phyloP scores from a whole-genome alignment of 129 eudicot species.

The Smallanthus sonchifolius region DNA sequence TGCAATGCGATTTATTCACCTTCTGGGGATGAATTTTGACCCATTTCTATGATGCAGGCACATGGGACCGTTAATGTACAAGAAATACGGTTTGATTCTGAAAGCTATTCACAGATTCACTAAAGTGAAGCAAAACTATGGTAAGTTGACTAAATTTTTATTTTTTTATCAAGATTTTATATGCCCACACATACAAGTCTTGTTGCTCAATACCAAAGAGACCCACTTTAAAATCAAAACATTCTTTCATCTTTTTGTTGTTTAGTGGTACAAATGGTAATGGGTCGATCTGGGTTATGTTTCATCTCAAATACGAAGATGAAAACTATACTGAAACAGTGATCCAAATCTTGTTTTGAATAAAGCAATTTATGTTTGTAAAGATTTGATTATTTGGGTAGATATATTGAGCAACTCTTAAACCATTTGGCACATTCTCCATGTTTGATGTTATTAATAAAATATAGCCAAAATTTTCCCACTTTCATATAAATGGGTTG shows the following conservation, averaged over 20 bases:
- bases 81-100: slow-evolving; percentile 58
- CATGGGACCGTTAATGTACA: slow-evolving; percentile 71
- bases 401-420: neutral
- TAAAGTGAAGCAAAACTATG: slow-evolving; percentile 80
- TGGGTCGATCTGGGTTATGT: neutral
- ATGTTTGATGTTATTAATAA: neutral
- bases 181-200: neutral
- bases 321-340: neutral
- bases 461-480: neutral
- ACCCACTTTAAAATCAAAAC: neutral
- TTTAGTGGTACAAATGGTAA: neutral
- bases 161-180: neutral
- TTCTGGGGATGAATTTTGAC: neutral
- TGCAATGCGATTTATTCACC: neutral
- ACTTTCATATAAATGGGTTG: neutral
- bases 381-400: neutral
- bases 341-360: neutral
- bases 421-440: neutral
- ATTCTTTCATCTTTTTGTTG: neutral
- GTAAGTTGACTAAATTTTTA: slow-evolving; percentile 36
- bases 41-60: slow-evolving; percentile 48
- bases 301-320: neutral
- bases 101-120: slow-evolving; percentile 77
- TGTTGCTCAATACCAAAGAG: neutral
- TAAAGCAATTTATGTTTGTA: neutral